phyloP scores from a whole-genome alignment of 2,329 filamentous ascomycete genomes.

The Colletotrichum sp. region DNA sequence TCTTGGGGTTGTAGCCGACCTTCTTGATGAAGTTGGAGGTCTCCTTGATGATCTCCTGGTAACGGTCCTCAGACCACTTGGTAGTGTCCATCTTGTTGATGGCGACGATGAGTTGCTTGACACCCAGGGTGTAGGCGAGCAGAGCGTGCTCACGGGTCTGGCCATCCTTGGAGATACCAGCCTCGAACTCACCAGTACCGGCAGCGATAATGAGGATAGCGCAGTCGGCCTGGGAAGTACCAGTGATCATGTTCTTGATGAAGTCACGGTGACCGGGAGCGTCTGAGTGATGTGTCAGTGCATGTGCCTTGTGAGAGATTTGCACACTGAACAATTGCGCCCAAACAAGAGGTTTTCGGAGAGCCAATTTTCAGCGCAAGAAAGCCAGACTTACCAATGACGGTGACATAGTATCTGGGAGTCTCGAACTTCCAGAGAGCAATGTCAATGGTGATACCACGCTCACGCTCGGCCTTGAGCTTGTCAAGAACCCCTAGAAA shows the following conservation, averaged over 20 bases:
- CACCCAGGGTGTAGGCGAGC: conserved; percentile 99
- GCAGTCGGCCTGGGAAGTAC: conserved; percentile 99
- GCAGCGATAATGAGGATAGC: conserved; percentile 99
- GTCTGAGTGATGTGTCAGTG: conserved; percentile 53
- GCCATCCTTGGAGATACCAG: conserved; percentile 99
- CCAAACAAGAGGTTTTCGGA: not conserved
- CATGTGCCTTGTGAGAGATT: not conserved
- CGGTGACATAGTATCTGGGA: conserved; percentile 95
- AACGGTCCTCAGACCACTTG: conserved; percentile 97
- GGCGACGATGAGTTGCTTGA: conserved; percentile 99
- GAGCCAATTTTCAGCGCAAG: not conserved
- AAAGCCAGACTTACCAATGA: conserved; percentile 74
- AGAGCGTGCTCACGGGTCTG: conserved; percentile 99
- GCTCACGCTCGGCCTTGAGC: conserved; percentile 99
- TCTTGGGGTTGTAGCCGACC: conserved; percentile 99
- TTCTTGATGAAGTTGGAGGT: conserved; percentile 99
- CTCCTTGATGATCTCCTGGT: conserved; percentile 99
- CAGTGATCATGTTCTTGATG: conserved; percentile 99
- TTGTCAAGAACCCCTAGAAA: conserved; percentile 79
- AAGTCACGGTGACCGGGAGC: conserved; percentile 99
- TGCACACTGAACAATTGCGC: not conserved
- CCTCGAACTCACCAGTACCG: conserved; percentile 99
- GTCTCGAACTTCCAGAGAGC: conserved; percentile 99
- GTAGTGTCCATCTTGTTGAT: conserved; percentile 99
- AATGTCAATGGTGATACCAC: conserved; percentile 99